These are phyloP conservation scores for Heritiera fomes DNA, from an alignment of 345 rosid species.

Conservation along the genomic window DNA sequence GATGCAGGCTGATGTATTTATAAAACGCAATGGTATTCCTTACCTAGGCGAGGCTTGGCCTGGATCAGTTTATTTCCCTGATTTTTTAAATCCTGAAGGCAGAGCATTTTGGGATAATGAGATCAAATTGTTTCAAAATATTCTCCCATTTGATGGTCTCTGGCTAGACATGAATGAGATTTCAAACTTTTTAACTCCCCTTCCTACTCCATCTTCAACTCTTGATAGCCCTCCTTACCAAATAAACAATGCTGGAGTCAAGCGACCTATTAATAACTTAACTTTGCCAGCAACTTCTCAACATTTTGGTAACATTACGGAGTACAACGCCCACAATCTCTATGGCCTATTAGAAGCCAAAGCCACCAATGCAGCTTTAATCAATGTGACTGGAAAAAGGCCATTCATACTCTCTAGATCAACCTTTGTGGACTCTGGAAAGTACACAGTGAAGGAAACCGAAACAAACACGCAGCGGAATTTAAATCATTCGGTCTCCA, in stretches of 20 bases:
- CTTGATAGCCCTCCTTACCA: conserved; percentile 53
- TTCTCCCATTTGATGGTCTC: conserved; percentile 44
- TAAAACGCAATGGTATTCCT: conserved; percentile 40
- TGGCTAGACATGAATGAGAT: conserved; percentile 61
- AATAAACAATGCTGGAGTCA: conserved; percentile 42
- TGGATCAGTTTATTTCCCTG: conserved; percentile 45
- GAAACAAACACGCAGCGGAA: no score
- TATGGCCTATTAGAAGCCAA: conserved; percentile 59
- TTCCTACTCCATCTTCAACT: conserved; percentile 32
- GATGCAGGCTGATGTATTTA: conserved; percentile 42
- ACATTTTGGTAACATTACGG: conserved; percentile 54
- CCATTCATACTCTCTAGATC: conserved; percentile 68
- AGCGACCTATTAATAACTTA: conserved; percentile 31
- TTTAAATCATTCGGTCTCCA: no score
- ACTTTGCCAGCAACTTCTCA: conserved; percentile 54
- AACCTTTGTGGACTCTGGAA: conserved; percentile 70
- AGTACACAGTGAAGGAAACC: conserved; percentile 72
- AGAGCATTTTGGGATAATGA: conserved; percentile 40
- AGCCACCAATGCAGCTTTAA: conserved; percentile 55
- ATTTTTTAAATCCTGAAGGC: conserved; percentile 36
- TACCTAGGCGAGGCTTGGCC: conserved; percentile 49
- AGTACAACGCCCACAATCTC: conserved; percentile 66
- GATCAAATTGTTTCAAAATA: conserved; percentile 34
- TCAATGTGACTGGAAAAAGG: conserved; percentile 48
- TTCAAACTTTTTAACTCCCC: conserved; percentile 42